These are phyloP conservation scores for Eucalyptus marginata DNA, from an alignment of 345 rosid species.

Conservation along the genomic window DNA sequence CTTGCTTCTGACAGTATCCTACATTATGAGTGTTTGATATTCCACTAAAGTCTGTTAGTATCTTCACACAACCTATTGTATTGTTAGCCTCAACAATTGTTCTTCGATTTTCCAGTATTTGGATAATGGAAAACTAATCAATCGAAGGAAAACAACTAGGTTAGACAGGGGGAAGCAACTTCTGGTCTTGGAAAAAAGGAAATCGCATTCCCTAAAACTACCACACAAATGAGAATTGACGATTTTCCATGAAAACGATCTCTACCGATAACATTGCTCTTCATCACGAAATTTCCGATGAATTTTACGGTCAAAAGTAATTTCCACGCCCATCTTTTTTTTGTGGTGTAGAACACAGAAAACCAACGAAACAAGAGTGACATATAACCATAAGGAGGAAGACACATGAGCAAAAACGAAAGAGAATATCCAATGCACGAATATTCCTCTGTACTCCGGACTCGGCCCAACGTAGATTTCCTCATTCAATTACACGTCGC, in stretches of 20 bases:
- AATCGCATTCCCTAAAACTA: not conserved
- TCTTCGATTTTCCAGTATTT: rapidly evolving
- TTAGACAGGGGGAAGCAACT: too few species aligned
- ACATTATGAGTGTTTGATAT: not conserved
- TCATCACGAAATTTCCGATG: rapidly evolving
- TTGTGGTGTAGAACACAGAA: not conserved
- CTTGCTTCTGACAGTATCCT: not conserved
- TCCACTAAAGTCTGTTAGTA: too few species aligned
- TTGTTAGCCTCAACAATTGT: not conserved
- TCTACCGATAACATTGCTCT: not conserved
- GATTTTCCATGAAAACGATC: too few species aligned
- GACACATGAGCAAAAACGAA: not conserved
- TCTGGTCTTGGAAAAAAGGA: not conserved
- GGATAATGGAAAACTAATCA: not conserved
- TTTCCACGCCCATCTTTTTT: too few species aligned
- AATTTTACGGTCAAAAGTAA: not conserved
- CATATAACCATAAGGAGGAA: not conserved
- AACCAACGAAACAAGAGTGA: not conserved
- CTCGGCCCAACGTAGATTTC: not conserved
- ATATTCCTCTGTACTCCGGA: not conserved
- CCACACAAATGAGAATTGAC: not conserved
- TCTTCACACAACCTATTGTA: not conserved
- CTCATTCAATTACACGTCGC: not conserved
- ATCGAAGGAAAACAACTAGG: too few species aligned
- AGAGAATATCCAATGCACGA: not conserved